Conservation (phyloP, 139 green algal species). For the Picochlorum sp. region DNA sequence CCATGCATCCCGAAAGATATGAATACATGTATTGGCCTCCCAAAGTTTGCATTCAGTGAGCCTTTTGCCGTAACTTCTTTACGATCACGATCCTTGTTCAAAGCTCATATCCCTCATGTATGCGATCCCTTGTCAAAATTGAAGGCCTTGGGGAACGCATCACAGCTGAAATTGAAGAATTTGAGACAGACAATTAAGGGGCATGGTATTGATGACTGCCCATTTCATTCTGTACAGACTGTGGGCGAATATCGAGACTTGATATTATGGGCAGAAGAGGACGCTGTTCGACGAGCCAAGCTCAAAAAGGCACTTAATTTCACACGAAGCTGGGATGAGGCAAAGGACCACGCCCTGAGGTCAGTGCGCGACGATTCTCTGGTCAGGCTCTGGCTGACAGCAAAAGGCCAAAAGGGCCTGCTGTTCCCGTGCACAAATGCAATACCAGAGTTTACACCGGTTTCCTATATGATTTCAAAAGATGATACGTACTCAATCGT, state of each 20-base stretch:
- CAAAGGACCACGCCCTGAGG: constrained; percentile 20
- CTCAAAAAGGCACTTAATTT: constrained; percentile 28
- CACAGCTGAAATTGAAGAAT: constrained; percentile 38
- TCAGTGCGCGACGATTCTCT: constrained; percentile 79
- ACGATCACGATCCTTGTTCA: constrained; percentile 42
- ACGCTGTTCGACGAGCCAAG: not conserved
- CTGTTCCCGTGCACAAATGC: constrained; percentile 20
- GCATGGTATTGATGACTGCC: constrained; percentile 8
- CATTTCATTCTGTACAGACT: constrained; percentile 14
- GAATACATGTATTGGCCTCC: not conserved
- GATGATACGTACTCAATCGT: too few relatives aligned
- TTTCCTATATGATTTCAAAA: too few relatives aligned
- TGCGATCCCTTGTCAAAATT: constrained; percentile 50
- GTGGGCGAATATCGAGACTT: constrained; percentile 26
- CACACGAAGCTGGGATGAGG: constrained; percentile 31
- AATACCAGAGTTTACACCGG: not conserved
- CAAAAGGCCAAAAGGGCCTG: constrained; percentile 38
- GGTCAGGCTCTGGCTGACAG: constrained; percentile 76
- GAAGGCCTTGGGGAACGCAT: constrained; percentile 38
- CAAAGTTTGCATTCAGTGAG: constrained; percentile 33
- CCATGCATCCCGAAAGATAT: not conserved
- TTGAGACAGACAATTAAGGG: constrained; percentile 2
- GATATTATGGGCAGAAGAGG: constrained; percentile 10
- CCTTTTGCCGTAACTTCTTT: constrained; percentile 56
- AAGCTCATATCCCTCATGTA: constrained; percentile 45